These are phyloP conservation scores for Penicillium sp. DNA, from an alignment of 2,329 filamentous ascomycete genomes.

Conservation along the genomic window DNA sequence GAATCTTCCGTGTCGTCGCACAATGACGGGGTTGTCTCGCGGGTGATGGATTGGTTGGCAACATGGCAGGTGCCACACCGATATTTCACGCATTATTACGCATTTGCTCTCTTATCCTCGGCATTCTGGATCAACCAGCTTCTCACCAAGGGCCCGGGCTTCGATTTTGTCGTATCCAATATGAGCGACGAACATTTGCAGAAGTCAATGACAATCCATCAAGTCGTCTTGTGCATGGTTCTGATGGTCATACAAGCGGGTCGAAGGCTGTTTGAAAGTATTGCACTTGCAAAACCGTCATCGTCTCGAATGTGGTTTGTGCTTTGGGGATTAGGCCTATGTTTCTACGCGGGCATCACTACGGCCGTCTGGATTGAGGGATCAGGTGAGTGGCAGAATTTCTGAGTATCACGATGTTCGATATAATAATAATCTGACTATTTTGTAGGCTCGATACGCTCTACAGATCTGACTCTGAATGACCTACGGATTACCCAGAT, in stretches of 20 bases:
- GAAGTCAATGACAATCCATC: slow-evolving; percentile 55
- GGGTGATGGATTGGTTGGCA: slow-evolving; percentile 49
- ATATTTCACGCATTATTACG: slow-evolving; percentile 89
- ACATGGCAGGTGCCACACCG: slow-evolving; percentile 70
- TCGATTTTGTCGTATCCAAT: slow-evolving; percentile 48
- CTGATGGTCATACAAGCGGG: slow-evolving; percentile 72
- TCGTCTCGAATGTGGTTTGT: slow-evolving; percentile 77
- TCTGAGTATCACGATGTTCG: not conserved
- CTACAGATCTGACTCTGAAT: slow-evolving; percentile 28
- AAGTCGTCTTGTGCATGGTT: slow-evolving; percentile 63
- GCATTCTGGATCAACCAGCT: slow-evolving; percentile 71
- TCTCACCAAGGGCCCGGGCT: slow-evolving; percentile 49
- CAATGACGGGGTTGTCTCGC: slow-evolving; percentile 13
- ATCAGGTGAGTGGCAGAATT: slow-evolving; percentile 51
- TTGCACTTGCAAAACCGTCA: slow-evolving; percentile 61
- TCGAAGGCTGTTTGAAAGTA: slow-evolving; percentile 73
- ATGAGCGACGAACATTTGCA: slow-evolving; percentile 32
- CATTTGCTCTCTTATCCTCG: slow-evolving; percentile 65
- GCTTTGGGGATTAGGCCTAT: slow-evolving; percentile 75
- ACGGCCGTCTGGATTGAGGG: slow-evolving; percentile 83
- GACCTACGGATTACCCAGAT: slow-evolving; percentile 36
- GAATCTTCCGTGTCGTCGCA: not conserved
- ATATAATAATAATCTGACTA: not conserved
- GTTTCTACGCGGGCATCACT: slow-evolving; percentile 71
- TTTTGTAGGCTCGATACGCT: slow-evolving; percentile 29